phyloP scores from a whole-genome alignment of 306 rosid species.

The Heteromeles arbutifolia region DNA sequence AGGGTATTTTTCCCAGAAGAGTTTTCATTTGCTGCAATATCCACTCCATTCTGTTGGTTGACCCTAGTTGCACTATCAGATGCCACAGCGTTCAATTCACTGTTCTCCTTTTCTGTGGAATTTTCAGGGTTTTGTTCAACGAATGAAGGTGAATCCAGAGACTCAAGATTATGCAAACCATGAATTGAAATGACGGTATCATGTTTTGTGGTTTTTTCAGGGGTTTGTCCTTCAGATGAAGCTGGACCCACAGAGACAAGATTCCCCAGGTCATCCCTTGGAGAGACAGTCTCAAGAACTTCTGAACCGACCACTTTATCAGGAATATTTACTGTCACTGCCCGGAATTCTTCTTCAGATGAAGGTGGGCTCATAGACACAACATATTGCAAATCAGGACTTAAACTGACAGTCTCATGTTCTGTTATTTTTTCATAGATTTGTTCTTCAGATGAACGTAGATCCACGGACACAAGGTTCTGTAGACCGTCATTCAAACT shows the following conservation, averaged over 20 bases:
- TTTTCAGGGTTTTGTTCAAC: conserved; percentile 15
- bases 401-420: conserved; percentile 4
- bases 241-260: conserved; percentile 13
- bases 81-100: conserved; percentile 12
- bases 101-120: conserved; percentile 14
- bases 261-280: conserved; percentile 10
- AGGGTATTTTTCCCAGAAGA: conserved; percentile 27
- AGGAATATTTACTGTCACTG: conserved; percentile 3
- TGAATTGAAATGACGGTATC: not conserved
- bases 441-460: conserved; percentile 22
- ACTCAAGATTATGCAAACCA: not conserved
- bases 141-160: conserved; percentile 18
- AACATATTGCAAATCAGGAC: conserved; percentile 5
- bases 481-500: conserved; percentile 8
- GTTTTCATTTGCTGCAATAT: conserved; percentile 17
- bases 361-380: not conserved
- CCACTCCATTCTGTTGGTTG: conserved; percentile 30
- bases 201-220: conserved; percentile 7
- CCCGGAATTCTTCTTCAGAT: not conserved
- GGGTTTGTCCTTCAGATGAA: conserved; percentile 20
- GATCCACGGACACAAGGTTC: conserved; percentile 10
- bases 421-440: conserved; percentile 12
- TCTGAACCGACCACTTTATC: conserved; percentile 17
- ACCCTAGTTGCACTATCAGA: conserved; percentile 21
- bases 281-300: conserved; percentile 9